These are phyloP conservation scores for Xerocomellus dryophilus DNA, from an alignment of 768 basidiomycete species.

Conservation along the genomic window DNA sequence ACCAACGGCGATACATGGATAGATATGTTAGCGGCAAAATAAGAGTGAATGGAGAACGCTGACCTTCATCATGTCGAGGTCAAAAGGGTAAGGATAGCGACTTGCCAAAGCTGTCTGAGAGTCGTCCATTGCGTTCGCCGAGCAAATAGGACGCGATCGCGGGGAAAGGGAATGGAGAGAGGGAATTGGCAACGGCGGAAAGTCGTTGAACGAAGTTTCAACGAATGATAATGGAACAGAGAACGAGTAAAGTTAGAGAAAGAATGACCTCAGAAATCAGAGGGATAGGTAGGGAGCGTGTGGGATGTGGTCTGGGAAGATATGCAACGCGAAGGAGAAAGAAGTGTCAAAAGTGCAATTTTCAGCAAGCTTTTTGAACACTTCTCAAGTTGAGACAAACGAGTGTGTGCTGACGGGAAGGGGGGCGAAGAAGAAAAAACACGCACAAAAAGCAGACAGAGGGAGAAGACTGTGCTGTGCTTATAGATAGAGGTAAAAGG, in stretches of 20 bases:
- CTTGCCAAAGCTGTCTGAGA: slow-evolving; percentile 64
- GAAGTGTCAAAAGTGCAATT: slow-evolving; percentile 29
- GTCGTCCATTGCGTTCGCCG: slow-evolving; percentile 60
- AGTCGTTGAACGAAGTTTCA: slow-evolving; percentile 35
- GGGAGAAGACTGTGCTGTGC: slow-evolving; percentile 36
- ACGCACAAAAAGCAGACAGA: slow-evolving; percentile 39
- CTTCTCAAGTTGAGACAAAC: slow-evolving; percentile 27
- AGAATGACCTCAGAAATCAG: slow-evolving; percentile 39
- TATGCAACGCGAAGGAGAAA: slow-evolving; percentile 24
- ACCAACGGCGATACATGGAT: background rate
- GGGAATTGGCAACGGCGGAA: slow-evolving; percentile 50
- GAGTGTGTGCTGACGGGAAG: slow-evolving; percentile 30
- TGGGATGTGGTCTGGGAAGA: slow-evolving; percentile 31
- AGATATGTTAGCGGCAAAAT: slow-evolving; percentile 1
- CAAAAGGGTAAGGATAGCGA: slow-evolving; percentile 75
- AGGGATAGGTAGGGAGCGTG: slow-evolving; percentile 45
- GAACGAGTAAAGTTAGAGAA: slow-evolving; percentile 55
- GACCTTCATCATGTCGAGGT: slow-evolving; percentile 93
- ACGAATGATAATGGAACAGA: slow-evolving; percentile 43
- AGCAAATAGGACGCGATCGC: slow-evolving; percentile 24
- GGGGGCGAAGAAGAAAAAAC: slow-evolving; percentile 33
- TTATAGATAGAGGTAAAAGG: slow-evolving; percentile 39
- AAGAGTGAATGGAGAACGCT: slow-evolving; percentile 12
- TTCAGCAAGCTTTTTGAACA: slow-evolving; percentile 28
- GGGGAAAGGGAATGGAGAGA: slow-evolving; percentile 39